Conservation (phyloP, 345 rosid species). For the Citrus sp. region DNA sequence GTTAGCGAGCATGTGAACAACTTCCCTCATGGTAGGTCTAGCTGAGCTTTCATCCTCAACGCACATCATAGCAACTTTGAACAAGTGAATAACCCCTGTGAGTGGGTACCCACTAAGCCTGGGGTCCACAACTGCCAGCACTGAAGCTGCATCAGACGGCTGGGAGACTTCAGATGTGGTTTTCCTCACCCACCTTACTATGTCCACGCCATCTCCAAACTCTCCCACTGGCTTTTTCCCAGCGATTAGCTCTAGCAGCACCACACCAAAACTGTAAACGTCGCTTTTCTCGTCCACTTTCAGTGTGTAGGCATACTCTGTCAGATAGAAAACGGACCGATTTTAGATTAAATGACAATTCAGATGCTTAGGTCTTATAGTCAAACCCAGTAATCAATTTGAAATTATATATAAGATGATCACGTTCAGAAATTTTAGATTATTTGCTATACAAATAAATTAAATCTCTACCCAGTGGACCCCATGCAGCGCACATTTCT, state of each 20-base stretch:
- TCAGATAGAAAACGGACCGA: not conserved
- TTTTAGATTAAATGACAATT: not conserved
- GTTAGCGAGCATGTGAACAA: conserved; percentile 72
- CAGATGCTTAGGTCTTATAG: not conserved
- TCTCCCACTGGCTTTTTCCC: conserved; percentile 90
- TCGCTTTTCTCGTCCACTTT: conserved; percentile 92
- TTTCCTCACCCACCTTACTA: conserved; percentile 85
- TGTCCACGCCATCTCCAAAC: conserved; percentile 95
- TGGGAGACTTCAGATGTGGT: conserved; percentile 60
- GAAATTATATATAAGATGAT: not conserved
- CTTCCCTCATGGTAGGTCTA: conserved; percentile 93
- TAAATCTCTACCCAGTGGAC: not conserved
- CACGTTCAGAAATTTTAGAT: not conserved
- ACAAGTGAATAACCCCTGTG: conserved; percentile 56
- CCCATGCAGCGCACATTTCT: not conserved
- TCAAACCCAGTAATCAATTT: not conserved
- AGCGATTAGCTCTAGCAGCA: conserved; percentile 72
- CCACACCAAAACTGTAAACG: conserved; percentile 90
- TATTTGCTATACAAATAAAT: not conserved
- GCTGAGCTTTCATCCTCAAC: conserved; percentile 62
- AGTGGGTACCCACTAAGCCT: conserved; percentile 64
- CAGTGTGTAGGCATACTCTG: conserved; percentile 89
- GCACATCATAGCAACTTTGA: conserved; percentile 77
- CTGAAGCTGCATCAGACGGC: conserved; percentile 62
- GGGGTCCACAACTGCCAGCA: conserved; percentile 57